phyloP scores from a whole-genome alignment of 2,329 filamentous ascomycete genomes.

The Cercospora janseana region DNA sequence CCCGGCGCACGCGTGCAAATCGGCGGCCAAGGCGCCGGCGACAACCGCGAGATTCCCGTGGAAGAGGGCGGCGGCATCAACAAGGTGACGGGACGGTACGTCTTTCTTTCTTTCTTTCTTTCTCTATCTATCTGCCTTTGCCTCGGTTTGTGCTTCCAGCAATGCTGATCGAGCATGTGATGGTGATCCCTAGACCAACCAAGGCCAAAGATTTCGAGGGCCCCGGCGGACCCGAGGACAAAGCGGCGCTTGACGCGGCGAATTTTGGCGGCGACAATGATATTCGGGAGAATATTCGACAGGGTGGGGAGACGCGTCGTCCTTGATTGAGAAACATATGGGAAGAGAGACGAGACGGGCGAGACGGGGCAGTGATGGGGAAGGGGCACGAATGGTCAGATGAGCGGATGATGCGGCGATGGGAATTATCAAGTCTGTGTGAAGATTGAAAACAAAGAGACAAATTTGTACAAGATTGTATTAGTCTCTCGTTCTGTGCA shows the following conservation, averaged over 20 bases:
- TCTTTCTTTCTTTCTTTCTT: slow-evolving; percentile 1
- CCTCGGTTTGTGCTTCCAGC: background rate
- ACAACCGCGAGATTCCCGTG: slow-evolving; percentile 50
- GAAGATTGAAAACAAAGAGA: too few relatives aligned
- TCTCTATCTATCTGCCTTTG: background rate
- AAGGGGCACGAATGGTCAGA: too few relatives aligned
- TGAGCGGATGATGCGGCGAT: too few relatives aligned
- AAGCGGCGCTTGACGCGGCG: slow-evolving; percentile 40
- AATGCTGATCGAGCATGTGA: background rate
- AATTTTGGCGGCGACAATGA: slow-evolving; percentile 43
- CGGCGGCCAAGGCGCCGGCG: slow-evolving; percentile 47
- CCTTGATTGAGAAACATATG: slow-evolving; percentile 21
- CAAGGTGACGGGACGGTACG: slow-evolving; percentile 42
- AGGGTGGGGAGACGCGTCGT: slow-evolving; percentile 34
- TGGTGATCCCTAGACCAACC: slow-evolving; percentile 35
- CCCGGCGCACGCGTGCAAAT: slow-evolving; percentile 46
- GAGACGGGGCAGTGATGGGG: too few relatives aligned
- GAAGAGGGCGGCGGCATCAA: slow-evolving; percentile 48
- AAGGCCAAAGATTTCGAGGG: slow-evolving; percentile 53
- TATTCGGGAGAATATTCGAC: slow-evolving; percentile 43
- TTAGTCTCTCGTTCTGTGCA: too few relatives aligned
- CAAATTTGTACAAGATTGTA: too few relatives aligned
- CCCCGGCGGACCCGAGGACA: slow-evolving; percentile 49
- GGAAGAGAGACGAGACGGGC: slow-evolving; percentile 18
- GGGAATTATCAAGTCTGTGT: too few relatives aligned